Percentiles rank a stretch among this genome's conserved stretches.
Evolutionary conservation across 2,329 filamentous ascomycete species (phyloP).

Genomic region (Penicillium glabrum): DNA sequence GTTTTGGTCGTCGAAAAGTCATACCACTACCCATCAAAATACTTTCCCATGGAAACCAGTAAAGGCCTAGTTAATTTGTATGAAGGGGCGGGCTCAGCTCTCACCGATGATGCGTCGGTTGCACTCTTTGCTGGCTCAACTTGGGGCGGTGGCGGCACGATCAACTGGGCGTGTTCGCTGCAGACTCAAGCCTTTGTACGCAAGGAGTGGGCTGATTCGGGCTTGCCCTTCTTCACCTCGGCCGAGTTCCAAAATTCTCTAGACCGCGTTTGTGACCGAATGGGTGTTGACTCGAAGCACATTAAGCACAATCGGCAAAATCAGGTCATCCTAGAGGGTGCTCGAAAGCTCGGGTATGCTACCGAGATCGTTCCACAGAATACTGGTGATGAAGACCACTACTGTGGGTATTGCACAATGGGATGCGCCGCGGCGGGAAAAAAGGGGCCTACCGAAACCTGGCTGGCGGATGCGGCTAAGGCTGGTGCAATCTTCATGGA

Average conservation of each 20-base stretch:
- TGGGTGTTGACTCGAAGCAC: slow-evolving; percentile 69
- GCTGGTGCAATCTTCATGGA: slow-evolving; percentile 81
- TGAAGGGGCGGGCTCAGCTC: slow-evolving; percentile 62
- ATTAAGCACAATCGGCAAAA: slow-evolving; percentile 75
- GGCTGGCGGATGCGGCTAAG: slow-evolving; percentile 74
- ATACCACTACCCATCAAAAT: slow-evolving; percentile 70
- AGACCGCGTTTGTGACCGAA: slow-evolving; percentile 73
- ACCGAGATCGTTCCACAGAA: slow-evolving; percentile 75
- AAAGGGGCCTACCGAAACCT: slow-evolving; percentile 74
- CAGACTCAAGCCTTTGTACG: slow-evolving; percentile 75
- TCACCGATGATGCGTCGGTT: slow-evolving; percentile 59
- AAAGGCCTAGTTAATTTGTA: slow-evolving; percentile 65
- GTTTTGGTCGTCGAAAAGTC: slow-evolving; percentile 83
- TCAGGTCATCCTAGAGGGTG: slow-evolving; percentile 70
- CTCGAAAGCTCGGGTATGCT: slow-evolving; percentile 69
- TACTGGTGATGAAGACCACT: slow-evolving; percentile 69
- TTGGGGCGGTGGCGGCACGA: slow-evolving; percentile 82
- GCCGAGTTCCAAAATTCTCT: slow-evolving; percentile 72
- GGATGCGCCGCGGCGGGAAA: slow-evolving; percentile 69
- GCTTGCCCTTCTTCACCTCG: slow-evolving; percentile 72
- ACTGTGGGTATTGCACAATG: slow-evolving; percentile 66
- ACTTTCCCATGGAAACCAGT: slow-evolving; percentile 71
- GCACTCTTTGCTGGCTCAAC: slow-evolving; percentile 66
- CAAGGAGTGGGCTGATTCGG: slow-evolving; percentile 72
- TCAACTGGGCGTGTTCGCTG: slow-evolving; percentile 76